Evolutionary conservation across 345 rosid species (phyloP).

Genomic region (Pseudoturritis turrita): DNA sequence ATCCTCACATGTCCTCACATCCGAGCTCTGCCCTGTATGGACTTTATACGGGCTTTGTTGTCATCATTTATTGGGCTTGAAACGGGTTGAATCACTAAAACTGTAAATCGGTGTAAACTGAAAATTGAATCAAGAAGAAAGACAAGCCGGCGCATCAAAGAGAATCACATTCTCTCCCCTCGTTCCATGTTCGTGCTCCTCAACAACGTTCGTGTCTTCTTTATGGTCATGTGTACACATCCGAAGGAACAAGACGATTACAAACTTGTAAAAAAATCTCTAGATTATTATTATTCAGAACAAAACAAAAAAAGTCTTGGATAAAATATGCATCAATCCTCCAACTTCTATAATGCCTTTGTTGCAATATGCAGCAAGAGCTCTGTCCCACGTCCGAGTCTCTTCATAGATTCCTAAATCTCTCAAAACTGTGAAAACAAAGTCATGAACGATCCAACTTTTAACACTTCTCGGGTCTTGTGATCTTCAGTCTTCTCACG

Average conservation of each 20-base stretch:
- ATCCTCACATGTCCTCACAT: too few species aligned
- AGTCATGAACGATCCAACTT: background rate
- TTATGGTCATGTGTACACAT: conserved; percentile 11
- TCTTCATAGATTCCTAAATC: conserved; percentile 7
- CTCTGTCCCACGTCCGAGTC: background rate
- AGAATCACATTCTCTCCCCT: background rate
- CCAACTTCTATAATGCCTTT: conserved; percentile 12
- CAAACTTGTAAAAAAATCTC: background rate
- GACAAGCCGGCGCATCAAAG: conserved; percentile 15
- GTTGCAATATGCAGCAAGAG: conserved; percentile 21
- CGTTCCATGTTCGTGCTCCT: conserved; percentile 21
- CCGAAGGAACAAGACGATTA: conserved; percentile 4
- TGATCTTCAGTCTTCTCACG: conserved; percentile 49
- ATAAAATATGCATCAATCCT: conserved; percentile 21
- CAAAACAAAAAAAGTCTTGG: background rate
- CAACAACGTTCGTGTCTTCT: conserved; percentile 26
- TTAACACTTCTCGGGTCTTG: conserved; percentile 38
- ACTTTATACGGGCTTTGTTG: background rate
- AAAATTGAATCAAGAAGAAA: background rate
- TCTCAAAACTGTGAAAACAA: background rate
- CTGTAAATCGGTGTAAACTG: background rate
- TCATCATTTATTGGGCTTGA: background rate
- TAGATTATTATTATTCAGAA: background rate
- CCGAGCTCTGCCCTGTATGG: background rate
- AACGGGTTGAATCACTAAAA: background rate